phyloP scores from a whole-genome alignment of 495 filamentous ascomycete genomes.

The Aspergillus campestris region DNA sequence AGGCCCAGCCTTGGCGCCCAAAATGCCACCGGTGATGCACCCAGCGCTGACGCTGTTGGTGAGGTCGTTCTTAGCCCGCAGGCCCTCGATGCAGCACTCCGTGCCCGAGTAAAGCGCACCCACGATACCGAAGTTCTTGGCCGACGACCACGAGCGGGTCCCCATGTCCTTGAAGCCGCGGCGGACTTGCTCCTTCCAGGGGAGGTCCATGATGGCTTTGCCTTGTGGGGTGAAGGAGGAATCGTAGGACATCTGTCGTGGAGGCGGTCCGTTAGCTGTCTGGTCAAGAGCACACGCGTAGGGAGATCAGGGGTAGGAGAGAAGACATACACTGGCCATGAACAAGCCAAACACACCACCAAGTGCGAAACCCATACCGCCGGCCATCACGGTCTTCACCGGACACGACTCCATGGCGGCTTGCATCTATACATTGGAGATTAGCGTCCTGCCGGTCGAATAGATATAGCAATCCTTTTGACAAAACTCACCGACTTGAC shows the following conservation, averaged over 20 bases:
- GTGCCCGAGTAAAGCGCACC: slow-evolving; percentile 86
- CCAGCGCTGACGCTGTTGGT: slow-evolving; percentile 81
- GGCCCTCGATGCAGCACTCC: slow-evolving; percentile 90
- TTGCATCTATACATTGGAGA: slow-evolving; percentile 51
- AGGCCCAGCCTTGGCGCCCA: slow-evolving; percentile 79
- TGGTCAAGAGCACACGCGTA: neutral
- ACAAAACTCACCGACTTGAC: slow-evolving; percentile 39
- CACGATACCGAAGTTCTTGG: slow-evolving; percentile 90
- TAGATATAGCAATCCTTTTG: neutral
- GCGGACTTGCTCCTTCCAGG: slow-evolving; percentile 71
- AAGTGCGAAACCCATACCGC: slow-evolving; percentile 80
- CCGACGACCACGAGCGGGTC: slow-evolving; percentile 67
- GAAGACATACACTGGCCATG: slow-evolving; percentile 72
- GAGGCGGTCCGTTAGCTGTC: neutral
- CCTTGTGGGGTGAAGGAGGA: slow-evolving; percentile 62
- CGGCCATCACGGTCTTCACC: slow-evolving; percentile 72
- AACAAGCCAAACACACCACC: slow-evolving; percentile 91
- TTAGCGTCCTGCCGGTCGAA: neutral
- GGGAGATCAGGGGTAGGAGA: neutral
- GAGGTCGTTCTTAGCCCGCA: slow-evolving; percentile 87
- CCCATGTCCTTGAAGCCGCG: slow-evolving; percentile 93
- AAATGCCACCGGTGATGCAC: slow-evolving; percentile 81
- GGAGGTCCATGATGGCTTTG: slow-evolving; percentile 58
- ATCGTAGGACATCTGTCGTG: slow-evolving; percentile 77
- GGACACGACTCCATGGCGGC: slow-evolving; percentile 81